Base-by-base conservation (phyloP, 306 rosid species). In the Prunus salicina region DNA sequence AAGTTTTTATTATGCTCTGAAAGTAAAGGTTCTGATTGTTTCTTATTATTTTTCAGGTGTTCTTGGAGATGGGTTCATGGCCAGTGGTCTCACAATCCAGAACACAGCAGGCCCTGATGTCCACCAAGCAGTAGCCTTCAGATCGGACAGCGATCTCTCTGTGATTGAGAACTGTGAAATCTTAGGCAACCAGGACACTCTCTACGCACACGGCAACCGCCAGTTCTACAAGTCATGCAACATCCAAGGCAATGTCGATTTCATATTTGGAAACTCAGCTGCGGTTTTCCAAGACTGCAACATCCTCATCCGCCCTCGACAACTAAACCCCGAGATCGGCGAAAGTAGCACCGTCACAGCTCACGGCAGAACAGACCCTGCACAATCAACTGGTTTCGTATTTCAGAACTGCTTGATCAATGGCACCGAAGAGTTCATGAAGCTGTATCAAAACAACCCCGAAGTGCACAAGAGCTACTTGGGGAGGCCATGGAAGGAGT, bases 401-500 rank as follows among this genome's bases (percentile, higher is more conserved):
- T 95, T 95, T 78, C 80, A 83, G 2, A 90, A 87, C 27, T 95
- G 96, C 58, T 41, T 81, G 77, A 73, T 95, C 13, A 95, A 89
- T 30, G 99, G 97, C 27, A 95, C 97, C 0, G 81, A 84, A 55
- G 93, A 90, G 20, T 95, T 89, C 82, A 71, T 92, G 93, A 64
- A 61, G 7, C 62, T 88, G 84, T 95, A 86, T 38, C 32, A 41
- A 16, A 84, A 80, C 84, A 95, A 95, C 0, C 97, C 97, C 13
- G 2, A 69, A 16, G 96, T 85, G 64, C 97, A 95, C 82, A 89
- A 69, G 71, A 95, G 83, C 81, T 95, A 58, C 87, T 81, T 95
- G 86, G 99, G 99, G 25, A 90, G 99, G 89, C 99, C 99, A 2
- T 95, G 99, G 99, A 95, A 92, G 86, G 85, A 82, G 79, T 95